phyloP scores from a whole-genome alignment of 2,329 filamentous ascomycete species.

The Paraphaeosphaeria sporulosa region DNA sequence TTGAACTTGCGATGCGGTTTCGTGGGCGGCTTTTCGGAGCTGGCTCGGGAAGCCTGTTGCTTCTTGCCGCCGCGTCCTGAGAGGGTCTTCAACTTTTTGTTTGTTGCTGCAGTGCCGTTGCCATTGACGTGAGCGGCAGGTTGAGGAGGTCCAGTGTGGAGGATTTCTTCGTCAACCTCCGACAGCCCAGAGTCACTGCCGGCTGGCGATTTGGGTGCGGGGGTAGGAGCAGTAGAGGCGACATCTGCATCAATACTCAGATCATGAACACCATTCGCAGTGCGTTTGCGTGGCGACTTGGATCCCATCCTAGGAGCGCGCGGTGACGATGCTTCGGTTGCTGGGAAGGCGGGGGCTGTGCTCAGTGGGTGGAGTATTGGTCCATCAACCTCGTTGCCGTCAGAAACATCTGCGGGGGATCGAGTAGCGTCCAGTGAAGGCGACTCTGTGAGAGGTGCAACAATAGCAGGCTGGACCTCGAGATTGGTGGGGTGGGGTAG shows the following conservation, averaged over 20 bases:
- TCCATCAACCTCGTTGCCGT: constrained; percentile 19
- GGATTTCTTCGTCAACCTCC: constrained; percentile 49
- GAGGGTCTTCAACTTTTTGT: constrained; percentile 39
- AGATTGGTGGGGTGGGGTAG: constrained; percentile 33
- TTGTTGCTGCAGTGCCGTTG: constrained; percentile 24
- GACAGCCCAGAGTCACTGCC: constrained; percentile 47
- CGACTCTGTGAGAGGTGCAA: constrained; percentile 4
- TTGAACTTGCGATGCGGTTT: constrained; percentile 31
- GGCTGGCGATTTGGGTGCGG: constrained; percentile 35
- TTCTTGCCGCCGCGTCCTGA: constrained; percentile 42
- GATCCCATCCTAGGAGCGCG: constrained; percentile 36
- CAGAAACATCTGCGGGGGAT: constrained; percentile 26
- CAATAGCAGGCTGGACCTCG: constrained; percentile 21
- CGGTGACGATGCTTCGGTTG: constrained; percentile 33
- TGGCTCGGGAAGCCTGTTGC: constrained; percentile 32
- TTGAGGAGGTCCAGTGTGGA: constrained; percentile 38
- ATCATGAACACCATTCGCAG: constrained; percentile 29
- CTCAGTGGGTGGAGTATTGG: constrained; percentile 35
- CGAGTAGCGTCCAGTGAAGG: constrained; percentile 25
- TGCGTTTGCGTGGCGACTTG: constrained; percentile 44
- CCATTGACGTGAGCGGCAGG: constrained; percentile 29
- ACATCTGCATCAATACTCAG: constrained; percentile 29
- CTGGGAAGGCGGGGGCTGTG: constrained; percentile 38
- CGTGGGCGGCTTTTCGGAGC: constrained; percentile 33
- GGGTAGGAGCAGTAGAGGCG: constrained; percentile 37